These are phyloP conservation scores for Yarrowia bubula DNA, from an alignment of 805 yeast species.

Conservation along the genomic window DNA sequence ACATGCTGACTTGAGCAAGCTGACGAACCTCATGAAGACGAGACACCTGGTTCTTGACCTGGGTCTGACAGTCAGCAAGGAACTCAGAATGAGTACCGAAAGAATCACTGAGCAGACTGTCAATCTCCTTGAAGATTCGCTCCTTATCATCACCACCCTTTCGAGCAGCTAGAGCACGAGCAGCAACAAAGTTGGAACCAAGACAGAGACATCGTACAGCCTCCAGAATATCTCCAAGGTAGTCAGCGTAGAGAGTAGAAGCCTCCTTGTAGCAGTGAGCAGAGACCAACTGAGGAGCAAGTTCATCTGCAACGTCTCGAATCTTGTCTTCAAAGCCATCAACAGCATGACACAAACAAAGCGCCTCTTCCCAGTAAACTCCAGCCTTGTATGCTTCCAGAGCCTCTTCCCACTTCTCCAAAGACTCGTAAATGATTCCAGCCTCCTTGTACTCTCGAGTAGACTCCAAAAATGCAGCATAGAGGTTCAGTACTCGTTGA, in stretches of 20 bases:
- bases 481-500: slow-evolving; percentile 52
- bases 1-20: slow-evolving; percentile 82
- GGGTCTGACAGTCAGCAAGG: slow-evolving; percentile 89
- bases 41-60: slow-evolving; percentile 74
- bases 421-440: slow-evolving; percentile 71
- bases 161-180: slow-evolving; percentile 58
- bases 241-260: slow-evolving; percentile 67
- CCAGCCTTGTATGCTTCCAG: slow-evolving; percentile 66
- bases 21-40: slow-evolving; percentile 81
- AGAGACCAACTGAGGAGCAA: slow-evolving; percentile 60
- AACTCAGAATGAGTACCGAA: slow-evolving; percentile 85
- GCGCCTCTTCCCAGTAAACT: slow-evolving; percentile 82
- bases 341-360: slow-evolving; percentile 37
- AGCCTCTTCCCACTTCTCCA: slow-evolving; percentile 58
- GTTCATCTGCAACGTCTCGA: slow-evolving; percentile 52
- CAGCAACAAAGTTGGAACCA: slow-evolving; percentile 70
- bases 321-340: slow-evolving; percentile 44
- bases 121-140: slow-evolving; percentile 29
- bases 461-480: slow-evolving; percentile 61
- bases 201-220: slow-evolving; percentile 71
- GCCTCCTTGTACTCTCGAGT: slow-evolving; percentile 67
- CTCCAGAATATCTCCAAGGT: slow-evolving; percentile 57
- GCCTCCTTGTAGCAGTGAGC: slow-evolving; percentile 68
- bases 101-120: slow-evolving; percentile 60
- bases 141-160: slow-evolving; percentile 29